Base-by-base conservation (phyloP, 2,329 filamentous ascomycete species). In the Hymenoscyphus scutula region DNA sequence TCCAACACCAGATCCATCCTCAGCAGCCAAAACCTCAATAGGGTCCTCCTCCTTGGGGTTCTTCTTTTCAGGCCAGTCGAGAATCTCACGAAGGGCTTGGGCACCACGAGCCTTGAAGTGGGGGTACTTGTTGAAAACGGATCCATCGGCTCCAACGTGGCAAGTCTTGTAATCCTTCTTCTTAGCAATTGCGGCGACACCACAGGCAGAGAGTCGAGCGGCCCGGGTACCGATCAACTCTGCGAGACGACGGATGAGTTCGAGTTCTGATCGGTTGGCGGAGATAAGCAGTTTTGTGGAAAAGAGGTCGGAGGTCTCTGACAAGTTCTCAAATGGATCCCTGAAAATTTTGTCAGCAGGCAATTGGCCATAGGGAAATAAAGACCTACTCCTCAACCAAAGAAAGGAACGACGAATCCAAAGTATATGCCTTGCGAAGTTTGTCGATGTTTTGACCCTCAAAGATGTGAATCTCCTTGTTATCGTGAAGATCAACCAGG, bases 51-150 rank as follows among this genome's bases (percentile, higher is more conserved):
- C 89, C 76, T 88, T 89, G 57, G 82, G 75, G 69, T 78, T 79
- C 64, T 81, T 83, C 79, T 91, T 90, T 61, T 84, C 86, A 2
- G 90, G 86, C 93, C 94, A 98, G 81, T 97, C 94, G 41, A 99
- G 86, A 68, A 99, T 97, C 81, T 99, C 95, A 61, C 91, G 88
- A 59, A 99, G 84, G 30, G 95, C 95, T 76, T 89, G 83, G 15
- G 95, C 94, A 61, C 94, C 93, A 60, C 95, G 89, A 62, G 88
- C 86, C 83, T 97, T 97, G 85, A 99, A 99, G 79, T 97, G 90
- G 13, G 95, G 95, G 79, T 99, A 99, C 77, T 98, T 98, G 84
- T 97, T 97, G 82, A 99, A 99, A 60, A 99, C 94, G 19, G 91
- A 96, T 41, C 95, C 95, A 74, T 99, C 95, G 58, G 95, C 95